phyloP scores from a whole-genome alignment of 2,329 filamentous ascomycete species.

The Laburnicola sp. region DNA sequence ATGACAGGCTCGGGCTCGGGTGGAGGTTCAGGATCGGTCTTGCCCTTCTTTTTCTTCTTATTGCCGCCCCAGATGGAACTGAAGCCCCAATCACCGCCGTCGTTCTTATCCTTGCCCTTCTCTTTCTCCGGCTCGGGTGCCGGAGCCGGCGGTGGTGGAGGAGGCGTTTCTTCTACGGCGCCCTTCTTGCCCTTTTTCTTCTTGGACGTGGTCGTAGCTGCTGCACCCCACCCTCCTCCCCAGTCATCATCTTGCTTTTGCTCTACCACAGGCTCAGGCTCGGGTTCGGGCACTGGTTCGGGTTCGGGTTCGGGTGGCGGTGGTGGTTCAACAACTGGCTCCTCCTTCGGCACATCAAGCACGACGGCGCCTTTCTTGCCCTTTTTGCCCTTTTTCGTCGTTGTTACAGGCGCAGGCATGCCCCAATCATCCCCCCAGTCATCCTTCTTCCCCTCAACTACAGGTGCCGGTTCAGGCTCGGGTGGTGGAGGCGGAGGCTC shows the following conservation, averaged over 20 bases:
- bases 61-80: slow-evolving; percentile 46
- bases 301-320: slow-evolving; percentile 19
- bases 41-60: slow-evolving; percentile 54
- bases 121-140: slow-evolving; percentile 37
- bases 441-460: slow-evolving; percentile 36
- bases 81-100: slow-evolving; percentile 40
- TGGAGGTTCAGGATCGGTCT: slow-evolving; percentile 30
- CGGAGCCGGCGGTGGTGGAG: slow-evolving; percentile 22
- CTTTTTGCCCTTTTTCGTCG: slow-evolving; percentile 57
- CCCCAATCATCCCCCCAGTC: slow-evolving; percentile 34
- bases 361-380: slow-evolving; percentile 55
- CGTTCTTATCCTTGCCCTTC: slow-evolving; percentile 36
- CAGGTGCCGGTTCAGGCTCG: slow-evolving; percentile 25
- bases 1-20: slow-evolving; percentile 29
- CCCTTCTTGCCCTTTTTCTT: slow-evolving; percentile 55
- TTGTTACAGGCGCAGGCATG: slow-evolving; percentile 6
- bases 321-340: slow-evolving; percentile 1
- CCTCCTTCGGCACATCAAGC: slow-evolving; percentile 19
- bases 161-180: slow-evolving; percentile 28
- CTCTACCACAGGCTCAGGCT: slow-evolving; percentile 31
- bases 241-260: slow-evolving; percentile 32
- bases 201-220: slow-evolving; percentile 26
- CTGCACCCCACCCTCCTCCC: slow-evolving; percentile 14
- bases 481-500: slow-evolving; percentile 33
- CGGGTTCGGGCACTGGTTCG: slow-evolving; percentile 25